Conservation (phyloP, 2,329 filamentous ascomycete species). For the Zymoseptoria ardabiliae region DNA sequence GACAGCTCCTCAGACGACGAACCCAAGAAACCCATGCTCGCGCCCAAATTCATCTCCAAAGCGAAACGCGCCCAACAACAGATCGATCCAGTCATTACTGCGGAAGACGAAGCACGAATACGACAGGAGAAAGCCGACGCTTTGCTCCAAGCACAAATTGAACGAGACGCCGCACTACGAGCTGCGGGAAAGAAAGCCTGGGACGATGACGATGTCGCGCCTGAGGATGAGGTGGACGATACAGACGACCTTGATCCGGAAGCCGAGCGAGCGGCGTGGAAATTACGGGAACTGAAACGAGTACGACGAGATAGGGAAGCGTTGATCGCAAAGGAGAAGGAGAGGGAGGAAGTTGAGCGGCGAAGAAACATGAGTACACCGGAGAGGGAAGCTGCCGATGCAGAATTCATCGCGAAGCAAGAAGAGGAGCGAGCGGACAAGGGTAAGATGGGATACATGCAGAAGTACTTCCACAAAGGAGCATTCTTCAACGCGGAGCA, state of each 20-base stretch:
- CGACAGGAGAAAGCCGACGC: conserved; percentile 67
- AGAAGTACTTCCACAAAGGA: conserved; percentile 94
- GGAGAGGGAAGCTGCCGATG: conserved; percentile 79
- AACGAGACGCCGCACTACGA: conserved; percentile 68
- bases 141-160: conserved; percentile 81
- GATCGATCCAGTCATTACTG: conserved; percentile 31
- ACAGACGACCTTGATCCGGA: conserved; percentile 79
- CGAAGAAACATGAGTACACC: conserved; percentile 78
- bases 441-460: conserved; percentile 83
- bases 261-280: conserved; percentile 88
- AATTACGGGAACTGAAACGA: conserved; percentile 80
- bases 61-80: conserved; percentile 45
- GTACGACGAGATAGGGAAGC: conserved; percentile 79
- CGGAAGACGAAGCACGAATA: conserved; percentile 47
- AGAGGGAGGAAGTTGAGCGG: conserved; percentile 83
- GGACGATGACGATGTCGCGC: conserved; percentile 62
- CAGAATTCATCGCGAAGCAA: conserved; percentile 67
- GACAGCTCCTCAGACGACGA: conserved; percentile 53
- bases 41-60: conserved; percentile 63
- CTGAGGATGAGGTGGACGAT: conserved; percentile 77
- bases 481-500: conserved; percentile 83
- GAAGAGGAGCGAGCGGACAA: conserved; percentile 65
- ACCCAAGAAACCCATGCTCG: conserved; percentile 49
- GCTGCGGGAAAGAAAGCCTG: conserved; percentile 74
- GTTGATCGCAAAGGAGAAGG: conserved; percentile 68